phyloP scores from a whole-genome alignment of 2,329 filamentous ascomycete species.

The Coleophoma eucalyptorum region DNA sequence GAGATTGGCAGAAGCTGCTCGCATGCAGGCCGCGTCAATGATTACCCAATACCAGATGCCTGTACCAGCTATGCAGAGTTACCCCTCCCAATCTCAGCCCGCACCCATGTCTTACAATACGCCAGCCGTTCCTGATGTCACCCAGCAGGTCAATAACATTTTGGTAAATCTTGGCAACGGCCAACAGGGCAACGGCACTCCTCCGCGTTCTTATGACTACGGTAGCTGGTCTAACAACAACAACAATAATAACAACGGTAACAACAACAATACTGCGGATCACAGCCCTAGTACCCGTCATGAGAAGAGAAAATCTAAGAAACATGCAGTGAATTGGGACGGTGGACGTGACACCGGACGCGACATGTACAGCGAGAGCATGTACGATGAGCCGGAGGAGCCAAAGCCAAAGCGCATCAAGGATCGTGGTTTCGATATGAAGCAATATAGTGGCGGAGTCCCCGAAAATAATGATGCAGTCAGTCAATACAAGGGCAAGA shows the following conservation, averaged over 20 bases:
- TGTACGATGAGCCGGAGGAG: slow-evolving; percentile 7
- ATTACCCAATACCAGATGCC: slow-evolving; percentile 13
- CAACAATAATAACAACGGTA: not conserved
- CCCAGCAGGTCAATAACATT: slow-evolving; percentile 21
- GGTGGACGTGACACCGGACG: slow-evolving; percentile 11
- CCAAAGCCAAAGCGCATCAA: slow-evolving; percentile 5
- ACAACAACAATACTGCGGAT: not conserved
- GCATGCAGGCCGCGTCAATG: slow-evolving; percentile 20
- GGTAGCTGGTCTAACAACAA: not conserved
- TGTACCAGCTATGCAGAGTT: slow-evolving; percentile 9
- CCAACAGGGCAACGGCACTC: not conserved
- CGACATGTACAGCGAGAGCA: slow-evolving; percentile 15
- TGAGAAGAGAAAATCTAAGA: slow-evolving; percentile 10
- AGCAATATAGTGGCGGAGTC: slow-evolving; percentile 7
- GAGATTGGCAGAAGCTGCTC: slow-evolving; percentile 22
- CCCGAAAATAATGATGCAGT: slow-evolving; percentile 16
- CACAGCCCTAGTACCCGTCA: not conserved
- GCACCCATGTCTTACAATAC: slow-evolving; percentile 1
- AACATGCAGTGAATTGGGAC: slow-evolving; percentile 5
- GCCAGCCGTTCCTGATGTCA: slow-evolving; percentile 12
- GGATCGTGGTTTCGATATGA: slow-evolving; percentile 9
- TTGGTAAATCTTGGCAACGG: slow-evolving; percentile 12
- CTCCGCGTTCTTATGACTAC: not conserved
- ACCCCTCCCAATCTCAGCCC: slow-evolving; percentile 8
- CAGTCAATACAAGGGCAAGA: slow-evolving; percentile 47